phyloP scores from a whole-genome alignment of 2,329 filamentous ascomycete species.

The Ceratocystis lukuohia region DNA sequence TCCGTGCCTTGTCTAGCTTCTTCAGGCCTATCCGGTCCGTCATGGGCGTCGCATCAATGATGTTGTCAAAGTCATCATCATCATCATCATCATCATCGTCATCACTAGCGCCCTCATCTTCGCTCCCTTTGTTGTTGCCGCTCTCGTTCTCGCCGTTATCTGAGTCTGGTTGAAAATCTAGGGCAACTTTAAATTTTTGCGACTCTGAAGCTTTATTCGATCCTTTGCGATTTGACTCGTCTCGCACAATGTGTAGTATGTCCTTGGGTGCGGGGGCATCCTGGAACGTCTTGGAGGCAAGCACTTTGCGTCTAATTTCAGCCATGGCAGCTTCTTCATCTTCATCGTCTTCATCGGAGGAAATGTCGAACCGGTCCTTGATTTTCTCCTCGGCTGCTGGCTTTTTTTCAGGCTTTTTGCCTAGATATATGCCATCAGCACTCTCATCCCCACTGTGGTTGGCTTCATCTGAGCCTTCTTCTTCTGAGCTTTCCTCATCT shows the following conservation, averaged over 20 bases:
- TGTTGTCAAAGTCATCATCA: slow-evolving; percentile 68
- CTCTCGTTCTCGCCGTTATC: slow-evolving; percentile 39
- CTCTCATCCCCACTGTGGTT: slow-evolving; percentile 35
- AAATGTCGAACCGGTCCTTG: slow-evolving; percentile 60
- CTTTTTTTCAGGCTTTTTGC: slow-evolving; percentile 35
- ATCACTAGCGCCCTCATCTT: slow-evolving; percentile 20
- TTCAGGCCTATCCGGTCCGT: slow-evolving; percentile 66
- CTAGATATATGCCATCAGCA: slow-evolving; percentile 47
- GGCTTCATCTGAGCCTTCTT: slow-evolving; percentile 34
- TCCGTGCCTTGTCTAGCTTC: slow-evolving; percentile 43
- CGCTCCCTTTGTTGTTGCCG: slow-evolving; percentile 32
- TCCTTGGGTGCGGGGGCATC: slow-evolving; percentile 24
- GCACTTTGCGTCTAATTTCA: slow-evolving; percentile 75
- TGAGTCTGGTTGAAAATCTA: slow-evolving; percentile 48
- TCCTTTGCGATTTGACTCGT: slow-evolving; percentile 1
- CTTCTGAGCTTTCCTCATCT: slow-evolving; percentile 36
- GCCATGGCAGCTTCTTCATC: slow-evolving; percentile 83
- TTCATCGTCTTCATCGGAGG: slow-evolving; percentile 70
- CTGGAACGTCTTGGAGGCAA: slow-evolving; percentile 79
- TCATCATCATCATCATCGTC: slow-evolving; percentile 44
- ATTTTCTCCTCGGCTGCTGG: slow-evolving; percentile 25
- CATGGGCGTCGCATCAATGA: slow-evolving; percentile 80
- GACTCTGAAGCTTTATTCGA: slow-evolving; percentile 37
- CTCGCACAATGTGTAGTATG: slow-evolving; percentile 32
- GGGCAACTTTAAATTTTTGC: slow-evolving; percentile 39